Evolutionary conservation across 495 filamentous ascomycete genomes (phyloP).

Genomic region (Penicillium samsonianum): DNA sequence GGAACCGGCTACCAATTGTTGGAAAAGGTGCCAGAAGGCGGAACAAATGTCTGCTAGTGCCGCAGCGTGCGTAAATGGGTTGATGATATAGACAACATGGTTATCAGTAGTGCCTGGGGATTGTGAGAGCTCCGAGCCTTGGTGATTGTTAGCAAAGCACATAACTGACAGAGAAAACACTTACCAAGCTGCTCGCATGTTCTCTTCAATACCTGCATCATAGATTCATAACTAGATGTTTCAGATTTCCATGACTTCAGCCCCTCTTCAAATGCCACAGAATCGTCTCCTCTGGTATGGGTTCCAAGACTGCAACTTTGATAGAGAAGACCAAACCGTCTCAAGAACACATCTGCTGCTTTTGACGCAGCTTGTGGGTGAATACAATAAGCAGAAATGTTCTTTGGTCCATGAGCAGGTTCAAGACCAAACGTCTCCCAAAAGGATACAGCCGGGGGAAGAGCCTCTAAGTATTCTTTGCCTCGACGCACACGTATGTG

Average conservation of each 20-base stretch:
- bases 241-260: conserved; percentile 54
- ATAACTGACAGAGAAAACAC: conserved; percentile 18
- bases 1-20: conserved; percentile 59
- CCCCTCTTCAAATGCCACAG: conserved; percentile 56
- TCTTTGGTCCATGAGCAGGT: conserved; percentile 75
- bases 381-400: conserved; percentile 78
- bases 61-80: conserved; percentile 65
- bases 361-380: conserved; percentile 62
- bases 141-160: conserved; percentile 22
- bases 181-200: conserved; percentile 48
- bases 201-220: conserved; percentile 40
- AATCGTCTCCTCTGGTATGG: conserved; percentile 59
- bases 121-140: conserved; percentile 47
- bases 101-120: conserved; percentile 55
- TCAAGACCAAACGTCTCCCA: conserved; percentile 89
- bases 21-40: conserved; percentile 74
- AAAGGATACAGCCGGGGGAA: conserved; percentile 78
- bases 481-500: conserved; percentile 77
- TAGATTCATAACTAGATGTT: conserved; percentile 33
- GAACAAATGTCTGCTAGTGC: conserved; percentile 75
- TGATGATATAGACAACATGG: conserved; percentile 84
- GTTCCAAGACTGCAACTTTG: conserved; percentile 76
- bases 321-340: conserved; percentile 71
- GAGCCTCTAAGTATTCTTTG: conserved; percentile 70
- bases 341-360: conserved; percentile 67